Conservation (phyloP, 2,329 filamentous ascomycete species). For the Trichothecium roseum region DNA sequence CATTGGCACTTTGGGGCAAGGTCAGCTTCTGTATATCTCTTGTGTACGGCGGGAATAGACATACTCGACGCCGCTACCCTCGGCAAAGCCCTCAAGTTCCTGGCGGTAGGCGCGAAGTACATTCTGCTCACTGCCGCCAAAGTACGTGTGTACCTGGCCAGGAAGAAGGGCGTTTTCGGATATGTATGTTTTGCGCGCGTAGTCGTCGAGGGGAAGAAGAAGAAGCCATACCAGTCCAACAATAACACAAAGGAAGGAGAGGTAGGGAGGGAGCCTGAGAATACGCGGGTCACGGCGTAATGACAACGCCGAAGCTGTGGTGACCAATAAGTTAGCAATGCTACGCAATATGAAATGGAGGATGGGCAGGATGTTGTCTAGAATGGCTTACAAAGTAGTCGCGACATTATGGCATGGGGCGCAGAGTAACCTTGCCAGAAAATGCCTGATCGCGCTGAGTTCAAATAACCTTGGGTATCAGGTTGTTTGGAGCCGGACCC, state of each 20-base stretch:
- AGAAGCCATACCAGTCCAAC: conserved; percentile 85
- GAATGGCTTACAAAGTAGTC: conserved; percentile 37
- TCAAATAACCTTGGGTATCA: no score
- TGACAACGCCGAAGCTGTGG: conserved; percentile 49
- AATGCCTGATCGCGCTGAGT: no score
- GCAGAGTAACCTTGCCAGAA: no score
- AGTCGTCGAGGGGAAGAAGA: conserved; percentile 78
- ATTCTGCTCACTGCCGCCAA: conserved; percentile 91
- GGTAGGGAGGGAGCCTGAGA: conserved; percentile 74
- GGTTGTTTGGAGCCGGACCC: no score
- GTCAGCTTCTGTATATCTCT: not conserved
- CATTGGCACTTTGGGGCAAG: conserved; percentile 45
- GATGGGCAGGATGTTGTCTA: not conserved
- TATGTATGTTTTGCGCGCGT: conserved; percentile 88
- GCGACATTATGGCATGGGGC: conserved; percentile 31
- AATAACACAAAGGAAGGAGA: conserved; percentile 75
- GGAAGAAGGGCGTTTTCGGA: conserved; percentile 95
- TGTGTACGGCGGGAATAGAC: conserved; percentile 9
- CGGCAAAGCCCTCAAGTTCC: conserved; percentile 59
- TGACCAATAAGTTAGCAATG: conserved; percentile 2
- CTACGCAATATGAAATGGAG: not conserved
- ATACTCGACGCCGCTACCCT: conserved; percentile 42
- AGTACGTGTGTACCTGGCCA: conserved; percentile 96
- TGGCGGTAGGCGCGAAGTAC: conserved; percentile 83
- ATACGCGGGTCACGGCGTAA: conserved; percentile 74